These are phyloP conservation scores for Neospermospora avenae DNA, from an alignment of 2,329 filamentous ascomycete species.

Conservation along the genomic window DNA sequence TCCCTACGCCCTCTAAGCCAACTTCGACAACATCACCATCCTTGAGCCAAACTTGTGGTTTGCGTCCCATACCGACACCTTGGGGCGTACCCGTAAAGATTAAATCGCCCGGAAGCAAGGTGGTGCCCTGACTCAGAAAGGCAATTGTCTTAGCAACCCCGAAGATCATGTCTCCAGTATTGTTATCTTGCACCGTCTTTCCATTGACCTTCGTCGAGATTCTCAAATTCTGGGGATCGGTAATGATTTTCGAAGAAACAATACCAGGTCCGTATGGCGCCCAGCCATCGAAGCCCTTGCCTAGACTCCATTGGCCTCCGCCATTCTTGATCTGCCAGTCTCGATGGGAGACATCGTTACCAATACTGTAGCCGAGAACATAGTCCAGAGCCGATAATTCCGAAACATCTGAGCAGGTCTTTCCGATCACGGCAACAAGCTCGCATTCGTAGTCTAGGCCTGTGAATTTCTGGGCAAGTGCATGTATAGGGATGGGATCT, in stretches of 20 bases:
- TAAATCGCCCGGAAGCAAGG: conserved; percentile 59
- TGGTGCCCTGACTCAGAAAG: conserved; percentile 59
- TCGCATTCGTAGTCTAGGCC: conserved; percentile 80
- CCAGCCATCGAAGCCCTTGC: conserved; percentile 75
- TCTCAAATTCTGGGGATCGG: conserved; percentile 53
- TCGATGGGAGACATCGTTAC: conserved; percentile 78
- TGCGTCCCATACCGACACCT: conserved; percentile 68
- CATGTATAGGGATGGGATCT: conserved; percentile 63
- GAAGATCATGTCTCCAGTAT: conserved; percentile 62
- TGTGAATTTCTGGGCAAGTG: conserved; percentile 60
- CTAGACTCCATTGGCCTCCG: conserved; percentile 67
- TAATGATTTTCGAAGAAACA: conserved; percentile 53
- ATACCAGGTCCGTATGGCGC: conserved; percentile 71
- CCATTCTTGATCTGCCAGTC: conserved; percentile 71
- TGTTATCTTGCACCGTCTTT: conserved; percentile 52
- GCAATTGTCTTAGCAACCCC: conserved; percentile 55
- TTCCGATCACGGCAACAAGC: conserved; percentile 70
- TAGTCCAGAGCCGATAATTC: conserved; percentile 66
- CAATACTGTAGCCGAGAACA: conserved; percentile 71
- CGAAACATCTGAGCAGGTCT: conserved; percentile 60
- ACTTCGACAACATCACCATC: conserved; percentile 70
- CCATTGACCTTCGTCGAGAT: conserved; percentile 61
- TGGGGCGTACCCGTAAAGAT: conserved; percentile 68
- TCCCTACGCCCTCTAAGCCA: conserved; percentile 62
- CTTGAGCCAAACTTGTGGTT: conserved; percentile 64